Base-by-base conservation (phyloP, 2,329 filamentous ascomycete genomes). In the Clarireedia hainanense region DNA sequence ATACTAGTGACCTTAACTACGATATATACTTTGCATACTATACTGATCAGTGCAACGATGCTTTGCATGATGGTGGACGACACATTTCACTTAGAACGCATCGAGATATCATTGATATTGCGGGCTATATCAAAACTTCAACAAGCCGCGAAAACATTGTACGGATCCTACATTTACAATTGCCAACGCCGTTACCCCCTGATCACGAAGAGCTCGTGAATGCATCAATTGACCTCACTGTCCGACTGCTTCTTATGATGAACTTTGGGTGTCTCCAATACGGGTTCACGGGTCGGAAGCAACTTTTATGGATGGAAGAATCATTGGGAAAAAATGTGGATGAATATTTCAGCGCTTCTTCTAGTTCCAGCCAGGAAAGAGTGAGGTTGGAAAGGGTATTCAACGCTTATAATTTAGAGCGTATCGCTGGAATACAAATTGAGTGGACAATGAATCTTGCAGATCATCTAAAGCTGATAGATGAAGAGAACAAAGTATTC, bases 401-500 rank as follows among this genome's bases (percentile, higher is more conserved):
- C 23, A 47, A 52, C 12, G 48, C 23, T 27, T 20, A 27, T 17
- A 54, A 54, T 10, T 6, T 57, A 1, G 46, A 42, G 14, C 43
- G 30, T 12, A 55, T 55, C 10, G 51, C 55, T 30, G 37, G 43
- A 6, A 34, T 52, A 15, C 12, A 51, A 23, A 55, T 59, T 14
- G 12, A 23, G 20, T 59, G 43, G 57, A 76, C 73, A 0, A 62
- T 66, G 27, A 74, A 76, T 43, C 56, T 76, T 3, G 61, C 68
- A 0, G 72, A 75, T 49, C 74, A 76, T 57, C 63, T 76, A 2
- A 67, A 66, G 1, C 50, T 75, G 39, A 66, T 58, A 0, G 67
- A 74, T 7, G 67, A 71, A 17, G 72, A 75, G 51, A 70, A 61
- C 0, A 70, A 60, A 6, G 59, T 76, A 0, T 57, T 65, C 6